Conservation (phyloP, 2,329 filamentous ascomycete species). For the Aschersonia sp. region DNA sequence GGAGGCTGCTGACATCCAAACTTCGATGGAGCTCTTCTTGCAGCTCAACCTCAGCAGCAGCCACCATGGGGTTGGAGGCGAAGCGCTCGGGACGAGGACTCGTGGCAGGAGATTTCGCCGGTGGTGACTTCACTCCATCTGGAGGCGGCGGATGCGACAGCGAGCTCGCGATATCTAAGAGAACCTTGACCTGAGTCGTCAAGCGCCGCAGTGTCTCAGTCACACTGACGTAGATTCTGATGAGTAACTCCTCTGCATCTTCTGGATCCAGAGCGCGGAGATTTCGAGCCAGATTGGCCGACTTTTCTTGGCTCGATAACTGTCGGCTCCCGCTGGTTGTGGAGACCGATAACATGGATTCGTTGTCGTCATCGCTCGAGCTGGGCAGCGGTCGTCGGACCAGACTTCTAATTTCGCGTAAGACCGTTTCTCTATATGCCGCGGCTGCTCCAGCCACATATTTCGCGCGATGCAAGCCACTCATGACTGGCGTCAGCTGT, state of each 20-base stretch:
- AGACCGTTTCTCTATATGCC: conserved; percentile 67
- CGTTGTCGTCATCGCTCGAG: conserved; percentile 85
- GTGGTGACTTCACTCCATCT: conserved; percentile 31
- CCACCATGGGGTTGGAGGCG: conserved; percentile 7
- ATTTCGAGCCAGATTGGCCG: conserved; percentile 74
- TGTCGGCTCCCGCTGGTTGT: conserved; percentile 56
- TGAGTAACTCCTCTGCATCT: conserved; percentile 72
- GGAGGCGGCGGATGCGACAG: conserved; percentile 30
- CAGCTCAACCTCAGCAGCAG: conserved; percentile 25
- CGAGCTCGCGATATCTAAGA: conserved; percentile 85
- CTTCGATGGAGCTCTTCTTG: conserved; percentile 67
- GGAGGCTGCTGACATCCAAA: conserved; percentile 61
- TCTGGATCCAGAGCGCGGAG: conserved; percentile 68
- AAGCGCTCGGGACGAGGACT: conserved; percentile 29
- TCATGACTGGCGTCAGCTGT: conserved; percentile 55
- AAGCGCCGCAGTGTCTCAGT: conserved; percentile 76
- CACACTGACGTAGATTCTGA: conserved; percentile 72
- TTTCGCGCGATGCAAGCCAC: conserved; percentile 67
- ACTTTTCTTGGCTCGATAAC: conserved; percentile 74
- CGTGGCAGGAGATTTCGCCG: conserved; percentile 34
- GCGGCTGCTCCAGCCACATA: conserved; percentile 71
- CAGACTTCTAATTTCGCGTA: conserved; percentile 74
- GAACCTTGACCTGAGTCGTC: conserved; percentile 80
- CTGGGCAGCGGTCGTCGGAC: conserved; percentile 79
- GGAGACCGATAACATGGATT: conserved; percentile 75